A percentile compares a stretch with the other conserved stretches of the same genome.
Evolutionary conservation across 139 green algal species (phyloP).

Genomic region (Spirogloea muscicola): DNA sequence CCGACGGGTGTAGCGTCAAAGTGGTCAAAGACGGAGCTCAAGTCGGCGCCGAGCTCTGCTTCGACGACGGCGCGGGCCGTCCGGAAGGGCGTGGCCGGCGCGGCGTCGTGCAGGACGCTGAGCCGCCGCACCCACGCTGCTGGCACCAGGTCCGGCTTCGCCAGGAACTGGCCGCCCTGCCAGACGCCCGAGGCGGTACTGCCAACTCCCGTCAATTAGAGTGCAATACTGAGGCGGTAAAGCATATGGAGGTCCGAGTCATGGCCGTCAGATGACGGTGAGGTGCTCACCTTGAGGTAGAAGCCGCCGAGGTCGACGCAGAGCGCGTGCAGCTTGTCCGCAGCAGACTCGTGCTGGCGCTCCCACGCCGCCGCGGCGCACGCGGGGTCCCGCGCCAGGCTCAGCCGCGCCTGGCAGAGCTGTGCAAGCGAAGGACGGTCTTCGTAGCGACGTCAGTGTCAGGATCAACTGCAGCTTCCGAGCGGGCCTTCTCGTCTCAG

Average conservation of each 20-base stretch:
- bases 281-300: constrained; percentile 43
- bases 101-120: constrained; percentile 24
- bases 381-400: constrained; percentile 4
- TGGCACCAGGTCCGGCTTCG: constrained; percentile 48
- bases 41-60: constrained; percentile 15
- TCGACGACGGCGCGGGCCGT: constrained; percentile 17
- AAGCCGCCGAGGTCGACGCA: constrained; percentile 49
- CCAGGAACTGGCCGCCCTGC: constrained; percentile 47
- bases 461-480: background rate
- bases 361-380: constrained; percentile 28
- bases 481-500: too few relatives aligned
- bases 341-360: constrained; percentile 34
- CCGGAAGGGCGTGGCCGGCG: constrained; percentile 31
- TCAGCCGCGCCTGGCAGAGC: constrained; percentile 26
- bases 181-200: too few relatives aligned
- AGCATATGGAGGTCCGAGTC: background rate
- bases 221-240: background rate
- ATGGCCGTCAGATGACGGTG: background rate
- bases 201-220: background rate
- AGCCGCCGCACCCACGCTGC: constrained; percentile 35
- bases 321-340: constrained; percentile 24
- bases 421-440: background rate
- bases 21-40: constrained; percentile 27
- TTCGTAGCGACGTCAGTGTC: too few relatives aligned
- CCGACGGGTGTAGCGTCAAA: constrained; percentile 36